Evolutionary conservation across 2,329 filamentous ascomycete species (phyloP).

Genomic region (Verruconis gallopava): DNA sequence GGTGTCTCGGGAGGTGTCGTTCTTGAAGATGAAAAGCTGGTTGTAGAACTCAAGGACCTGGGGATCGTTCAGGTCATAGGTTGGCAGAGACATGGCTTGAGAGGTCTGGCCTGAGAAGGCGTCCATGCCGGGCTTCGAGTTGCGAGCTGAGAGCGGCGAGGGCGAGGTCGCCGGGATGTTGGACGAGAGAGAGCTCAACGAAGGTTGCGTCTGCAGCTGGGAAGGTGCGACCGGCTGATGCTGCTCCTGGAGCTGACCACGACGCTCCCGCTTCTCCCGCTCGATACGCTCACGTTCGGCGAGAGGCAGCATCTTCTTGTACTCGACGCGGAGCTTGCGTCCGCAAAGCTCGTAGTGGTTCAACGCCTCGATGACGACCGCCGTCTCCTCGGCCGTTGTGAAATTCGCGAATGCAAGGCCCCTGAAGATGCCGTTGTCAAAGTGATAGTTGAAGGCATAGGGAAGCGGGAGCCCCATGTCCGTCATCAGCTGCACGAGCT

Average conservation of each 20-base stretch:
- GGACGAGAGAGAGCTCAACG: slow-evolving; percentile 65
- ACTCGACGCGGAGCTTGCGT: slow-evolving; percentile 87
- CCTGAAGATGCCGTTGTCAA: slow-evolving; percentile 93
- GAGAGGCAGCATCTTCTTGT: slow-evolving; percentile 98
- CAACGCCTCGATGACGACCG: slow-evolving; percentile 80
- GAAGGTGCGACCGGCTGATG: slow-evolving; percentile 56
- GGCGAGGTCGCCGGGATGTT: slow-evolving; percentile 48
- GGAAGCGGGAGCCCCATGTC: slow-evolving; percentile 86
- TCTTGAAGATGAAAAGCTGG: slow-evolving; percentile 78
- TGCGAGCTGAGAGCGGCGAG: slow-evolving; percentile 51
- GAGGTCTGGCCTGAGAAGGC: not conserved
- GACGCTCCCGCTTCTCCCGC: slow-evolving; percentile 88
- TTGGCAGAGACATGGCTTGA: slow-evolving; percentile 26
- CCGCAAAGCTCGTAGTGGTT: slow-evolving; percentile 95
- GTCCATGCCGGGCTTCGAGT: slow-evolving; percentile 29
- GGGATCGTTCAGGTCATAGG: slow-evolving; percentile 85
- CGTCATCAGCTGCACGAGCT: slow-evolving; percentile 84
- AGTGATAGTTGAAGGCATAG: slow-evolving; percentile 99
- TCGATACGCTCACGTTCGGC: slow-evolving; percentile 93
- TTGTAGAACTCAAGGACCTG: slow-evolving; percentile 80
- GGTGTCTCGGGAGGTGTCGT: slow-evolving; percentile 62
- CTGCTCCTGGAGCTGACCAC: slow-evolving; percentile 93
- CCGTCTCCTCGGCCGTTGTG: slow-evolving; percentile 86
- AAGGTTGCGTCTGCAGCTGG: slow-evolving; percentile 71
- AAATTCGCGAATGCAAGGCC: slow-evolving; percentile 97